Base-by-base conservation (phyloP, 2,329 filamentous ascomycete genomes). In the Calonectria pseudoturangicola region DNA sequence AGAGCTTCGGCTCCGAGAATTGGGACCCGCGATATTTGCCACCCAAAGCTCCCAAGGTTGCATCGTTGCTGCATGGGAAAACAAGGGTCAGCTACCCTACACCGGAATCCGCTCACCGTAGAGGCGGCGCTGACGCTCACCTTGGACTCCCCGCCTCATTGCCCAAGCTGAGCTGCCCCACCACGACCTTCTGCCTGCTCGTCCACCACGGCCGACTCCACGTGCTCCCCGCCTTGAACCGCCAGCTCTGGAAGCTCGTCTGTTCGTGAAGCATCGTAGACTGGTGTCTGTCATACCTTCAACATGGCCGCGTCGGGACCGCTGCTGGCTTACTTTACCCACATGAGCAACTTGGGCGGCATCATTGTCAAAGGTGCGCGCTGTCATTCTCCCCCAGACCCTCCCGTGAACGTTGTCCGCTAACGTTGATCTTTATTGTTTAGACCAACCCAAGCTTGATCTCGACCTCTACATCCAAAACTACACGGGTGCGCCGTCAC, bases 391-490 rank as follows among this genome's bases (percentile, higher is more conserved):
- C 58, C 47, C 16, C 43, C 56, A 33, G 28, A 41, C 6, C n/a
- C n/a, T 27, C 36, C 18, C 43, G 43, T 18, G 56, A 56, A 51
- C 28, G 39, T n/a, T 9, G n/a, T 25, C 21, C 73, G 39, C 73
- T 80, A 60, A 80, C 51, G 16, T 18, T 43, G 30, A 21, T 21
- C 54, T 13, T 30, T 18, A 43, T 43, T 48, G 50, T 72, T 18
- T 66, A 96, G 94, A 95, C 60, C 85, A 90, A 8, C 96, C 96
- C 12, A 98, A 96, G 82, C 93, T 98, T 78, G 97, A 98, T 80
- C 90, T 99, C 50, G 95, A 98, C 73, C 91, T 93, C 45, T 98
- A 98, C 84, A 93, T 98, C 63, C 89, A 93, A 76, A 98, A 98
- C 82, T 99, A 98, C 84, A 89, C 88, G 82, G 95, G 96, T 96